These are phyloP conservation scores for Gossypium rotundifolium DNA, from an alignment of 345 rosid species.

Conservation along the genomic window DNA sequence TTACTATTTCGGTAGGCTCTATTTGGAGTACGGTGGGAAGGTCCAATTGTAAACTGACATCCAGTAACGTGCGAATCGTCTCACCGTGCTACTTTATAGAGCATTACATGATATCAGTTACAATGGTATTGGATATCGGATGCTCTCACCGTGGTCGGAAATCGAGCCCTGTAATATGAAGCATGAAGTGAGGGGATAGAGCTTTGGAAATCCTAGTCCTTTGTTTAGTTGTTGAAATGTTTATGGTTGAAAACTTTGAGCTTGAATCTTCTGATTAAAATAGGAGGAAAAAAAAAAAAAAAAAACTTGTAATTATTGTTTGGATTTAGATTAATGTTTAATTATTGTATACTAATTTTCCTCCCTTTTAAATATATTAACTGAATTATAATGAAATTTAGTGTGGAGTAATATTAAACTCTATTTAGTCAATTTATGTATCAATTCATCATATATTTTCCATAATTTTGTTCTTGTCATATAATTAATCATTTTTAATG, in stretches of 20 bases:
- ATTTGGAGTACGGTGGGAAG: not conserved
- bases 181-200: not conserved
- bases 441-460: too few relatives aligned
- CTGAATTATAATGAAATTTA: too few relatives aligned
- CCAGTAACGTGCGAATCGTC: not conserved
- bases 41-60: not conserved
- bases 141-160: not conserved
- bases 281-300: not conserved
- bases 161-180: not conserved
- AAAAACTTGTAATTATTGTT: not conserved
- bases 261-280: not conserved
- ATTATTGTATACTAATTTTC: not conserved
- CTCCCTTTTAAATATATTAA: not conserved
- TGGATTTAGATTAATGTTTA: not conserved
- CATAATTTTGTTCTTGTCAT: too few relatives aligned
- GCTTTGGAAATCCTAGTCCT: not conserved
- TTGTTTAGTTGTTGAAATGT: not conserved
- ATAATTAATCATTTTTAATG: too few relatives aligned
- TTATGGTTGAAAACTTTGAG: not conserved
- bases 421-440: too few relatives aligned
- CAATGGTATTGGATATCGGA: not conserved
- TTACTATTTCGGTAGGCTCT: slow-evolving; percentile 13
- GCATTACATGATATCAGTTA: not conserved
- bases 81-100: not conserved
- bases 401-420: too few relatives aligned